A percentile compares a stretch with the other conserved stretches of the same genome.
phyloP scores from a whole-genome alignment of 192 early-diverging fungal species.

The Coemansia sp. region DNA sequence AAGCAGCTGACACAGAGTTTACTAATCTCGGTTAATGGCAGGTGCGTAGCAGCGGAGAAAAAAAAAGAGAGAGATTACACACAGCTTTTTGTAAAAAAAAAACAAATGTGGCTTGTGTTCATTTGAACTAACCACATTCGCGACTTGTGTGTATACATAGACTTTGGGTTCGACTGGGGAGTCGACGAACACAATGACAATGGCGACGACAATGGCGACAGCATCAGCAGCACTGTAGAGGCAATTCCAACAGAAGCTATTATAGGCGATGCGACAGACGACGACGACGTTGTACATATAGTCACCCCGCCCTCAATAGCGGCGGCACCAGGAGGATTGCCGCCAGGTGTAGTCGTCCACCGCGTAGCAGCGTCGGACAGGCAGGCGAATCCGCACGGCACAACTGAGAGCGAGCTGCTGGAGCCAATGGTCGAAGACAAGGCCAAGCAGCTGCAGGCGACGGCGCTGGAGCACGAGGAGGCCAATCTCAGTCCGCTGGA shows the following conservation, averaged over 20 bases:
- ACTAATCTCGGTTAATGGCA: constrained; percentile 1
- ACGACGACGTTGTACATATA: not conserved
- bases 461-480: constrained; percentile 41
- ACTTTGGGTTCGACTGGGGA: constrained; percentile 54
- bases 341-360: constrained; percentile 38
- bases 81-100: not conserved
- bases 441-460: constrained; percentile 41
- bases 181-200: constrained; percentile 3
- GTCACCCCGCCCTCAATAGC: too few relatives aligned
- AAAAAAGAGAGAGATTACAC: not conserved
- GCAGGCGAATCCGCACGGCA: constrained; percentile 46
- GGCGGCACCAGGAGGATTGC: constrained; percentile 1
- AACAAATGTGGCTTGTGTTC: too few relatives aligned
- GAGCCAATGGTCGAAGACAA: constrained; percentile 51
- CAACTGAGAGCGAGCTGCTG: constrained; percentile 32
- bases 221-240: not conserved
- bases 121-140: not conserved
- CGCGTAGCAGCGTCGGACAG: constrained; percentile 43
- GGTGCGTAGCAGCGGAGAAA: not conserved
- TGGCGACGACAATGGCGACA: not conserved
- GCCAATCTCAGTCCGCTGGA: constrained; percentile 51
- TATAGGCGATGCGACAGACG: not conserved
- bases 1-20: not conserved
- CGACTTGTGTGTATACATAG: not conserved
- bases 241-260: not conserved